Evolutionary conservation across 768 basidiomycete genomes (phyloP).

Genomic region (Pleurotus eryngii): DNA sequence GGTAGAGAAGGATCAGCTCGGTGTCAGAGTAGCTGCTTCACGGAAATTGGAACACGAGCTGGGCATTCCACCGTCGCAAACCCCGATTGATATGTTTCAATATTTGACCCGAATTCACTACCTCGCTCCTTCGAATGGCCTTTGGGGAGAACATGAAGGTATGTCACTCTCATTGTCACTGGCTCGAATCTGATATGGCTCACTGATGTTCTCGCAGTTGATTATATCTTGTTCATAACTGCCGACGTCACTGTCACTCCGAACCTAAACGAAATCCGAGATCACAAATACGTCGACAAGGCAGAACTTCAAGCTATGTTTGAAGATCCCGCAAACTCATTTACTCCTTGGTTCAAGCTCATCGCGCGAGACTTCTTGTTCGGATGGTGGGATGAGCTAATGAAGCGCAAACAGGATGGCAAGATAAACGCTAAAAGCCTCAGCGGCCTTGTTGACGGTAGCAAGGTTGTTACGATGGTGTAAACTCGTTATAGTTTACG

Average conservation of each 20-base stretch:
- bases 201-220: constrained; percentile 53
- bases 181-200: neutral
- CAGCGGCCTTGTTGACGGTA: constrained; percentile 64
- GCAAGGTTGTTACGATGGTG: constrained; percentile 67
- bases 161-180: constrained; percentile 14
- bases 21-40: constrained; percentile 87
- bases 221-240: constrained; percentile 95
- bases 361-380: constrained; percentile 96
- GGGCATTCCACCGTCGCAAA: constrained; percentile 79
- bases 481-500: constrained; percentile 3
- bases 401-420: constrained; percentile 56
- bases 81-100: constrained; percentile 82
- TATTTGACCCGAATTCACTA: constrained; percentile 98
- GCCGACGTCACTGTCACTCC: constrained; percentile 79
- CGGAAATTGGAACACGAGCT: constrained; percentile 96
- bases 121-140: constrained; percentile 85
- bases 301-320: constrained; percentile 91
- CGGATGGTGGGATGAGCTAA: constrained; percentile 96
- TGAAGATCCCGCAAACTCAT: constrained; percentile 71
- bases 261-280: constrained; percentile 90
- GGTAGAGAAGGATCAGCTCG: constrained; percentile 70
- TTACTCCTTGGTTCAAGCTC: constrained; percentile 99
- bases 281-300: constrained; percentile 88
- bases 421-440: constrained; percentile 63
- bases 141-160: constrained; percentile 99